These are phyloP conservation scores for Diphasiastrum complanatum DNA, from an alignment of 83 land plant species.

Conservation along the genomic window DNA sequence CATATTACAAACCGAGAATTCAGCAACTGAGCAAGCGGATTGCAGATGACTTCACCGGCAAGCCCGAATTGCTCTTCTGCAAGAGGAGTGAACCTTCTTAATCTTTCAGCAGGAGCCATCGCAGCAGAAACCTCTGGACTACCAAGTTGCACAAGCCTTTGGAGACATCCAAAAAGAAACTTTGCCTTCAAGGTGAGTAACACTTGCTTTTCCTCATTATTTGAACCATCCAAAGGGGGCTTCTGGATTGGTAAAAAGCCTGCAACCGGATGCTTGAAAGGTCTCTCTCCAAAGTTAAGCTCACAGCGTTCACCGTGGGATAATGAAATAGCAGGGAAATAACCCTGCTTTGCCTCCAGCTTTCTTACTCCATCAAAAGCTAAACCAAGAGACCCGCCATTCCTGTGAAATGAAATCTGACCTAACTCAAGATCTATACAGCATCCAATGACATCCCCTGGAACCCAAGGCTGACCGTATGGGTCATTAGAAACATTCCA, in stretches of 20 bases:
- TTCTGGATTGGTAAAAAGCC: slow-evolving; percentile 61
- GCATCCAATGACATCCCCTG: slow-evolving; percentile 93
- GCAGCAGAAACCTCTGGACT: slow-evolving; percentile 43
- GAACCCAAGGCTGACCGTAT: slow-evolving; percentile 92
- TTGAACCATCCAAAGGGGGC: slow-evolving; percentile 38
- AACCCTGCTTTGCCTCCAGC: slow-evolving; percentile 54
- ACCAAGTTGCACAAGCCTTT: slow-evolving; percentile 61
- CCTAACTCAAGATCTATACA: slow-evolving; percentile 72
- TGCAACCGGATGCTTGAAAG: slow-evolving; percentile 68
- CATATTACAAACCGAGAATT: slow-evolving; percentile 43
- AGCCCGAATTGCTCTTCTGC: slow-evolving; percentile 42
- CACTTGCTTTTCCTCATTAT: background rate
- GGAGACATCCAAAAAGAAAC: slow-evolving; percentile 56
- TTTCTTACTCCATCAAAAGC: slow-evolving; percentile 61
- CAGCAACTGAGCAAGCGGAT: slow-evolving; percentile 37
- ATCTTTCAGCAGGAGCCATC: slow-evolving; percentile 51
- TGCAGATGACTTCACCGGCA: slow-evolving; percentile 52
- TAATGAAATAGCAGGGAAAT: slow-evolving; percentile 83
- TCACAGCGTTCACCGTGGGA: slow-evolving; percentile 87
- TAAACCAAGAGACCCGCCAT: slow-evolving; percentile 75
- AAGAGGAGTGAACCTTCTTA: slow-evolving; percentile 50
- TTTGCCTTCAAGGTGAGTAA: slow-evolving; percentile 25
- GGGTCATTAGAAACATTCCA: slow-evolving; percentile 57
- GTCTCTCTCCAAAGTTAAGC: slow-evolving; percentile 78
- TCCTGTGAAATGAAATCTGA: slow-evolving; percentile 68